Base-by-base conservation (phyloP, 805 yeast species). In the Ogataea naganishii region DNA sequence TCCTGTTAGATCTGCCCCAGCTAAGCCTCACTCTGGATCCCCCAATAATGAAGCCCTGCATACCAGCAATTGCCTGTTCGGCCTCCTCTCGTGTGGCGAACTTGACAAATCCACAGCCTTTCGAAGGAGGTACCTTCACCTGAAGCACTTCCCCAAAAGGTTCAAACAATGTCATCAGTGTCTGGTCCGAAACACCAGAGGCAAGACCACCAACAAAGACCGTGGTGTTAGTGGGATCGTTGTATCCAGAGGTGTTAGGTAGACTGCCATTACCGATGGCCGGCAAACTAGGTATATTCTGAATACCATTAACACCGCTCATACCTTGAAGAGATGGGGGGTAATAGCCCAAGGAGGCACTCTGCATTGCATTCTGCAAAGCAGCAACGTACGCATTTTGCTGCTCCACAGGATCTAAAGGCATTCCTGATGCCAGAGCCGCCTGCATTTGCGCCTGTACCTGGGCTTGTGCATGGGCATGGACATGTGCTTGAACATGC, bases 31-130 rank as follows among this genome's bases (percentile, higher is more conserved):
- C 75, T 36, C 88, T 64, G 31, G 75, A 69, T 3, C 86, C 88
- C n/a, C 78, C 80, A 36, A 81, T 72, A 15, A 74, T 62, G 47
- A 73, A 80, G 2, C 94, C 94, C 52, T 81, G 85, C 81, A 81
- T 74, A 4, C 79, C 77, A 23, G 73, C 69, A 32, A 81, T 79
- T 6, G 94, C 85, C 23, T 72, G 75, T 51, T 80, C 84, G 2
- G 92, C 92, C 42, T 78, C 82, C 42, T 72, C 77, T 37, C 82
- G 60, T 20, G 62, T 60, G n/a, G 69, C 58, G 49, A 73, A 81
- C 45, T 73, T 76, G 33, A 81, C 77, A 52, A 80, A 80, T 1
- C 88, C 94, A 58, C 89, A 80, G 35, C 81, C 80, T 47, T 80
- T 81, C 10, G 85, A 84, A 1, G 73, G 76, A 6, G 89, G 89